Evolutionary conservation across 345 rosid species (phyloP).

Genomic region (Capsella bursapastoris): DNA sequence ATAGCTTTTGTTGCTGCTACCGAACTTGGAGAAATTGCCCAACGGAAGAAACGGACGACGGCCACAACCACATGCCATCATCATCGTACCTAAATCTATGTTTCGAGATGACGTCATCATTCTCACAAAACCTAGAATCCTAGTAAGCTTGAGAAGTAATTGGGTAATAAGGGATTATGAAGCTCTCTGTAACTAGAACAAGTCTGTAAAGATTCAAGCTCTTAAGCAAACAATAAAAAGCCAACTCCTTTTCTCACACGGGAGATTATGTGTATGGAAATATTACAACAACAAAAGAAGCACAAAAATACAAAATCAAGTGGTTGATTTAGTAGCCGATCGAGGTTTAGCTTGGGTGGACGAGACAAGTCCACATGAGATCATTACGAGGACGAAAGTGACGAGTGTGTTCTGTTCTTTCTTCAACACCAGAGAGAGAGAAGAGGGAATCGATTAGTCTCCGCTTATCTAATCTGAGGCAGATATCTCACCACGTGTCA

Average conservation of each 20-base stretch:
- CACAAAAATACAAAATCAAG: conserved; percentile 1
- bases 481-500: conserved; percentile 16
- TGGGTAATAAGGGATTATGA: neutral
- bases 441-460: conserved; percentile 19
- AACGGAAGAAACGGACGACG: conserved; percentile 2
- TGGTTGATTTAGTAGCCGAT: conserved; percentile 26
- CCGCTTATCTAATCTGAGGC: conserved; percentile 6
- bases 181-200: neutral
- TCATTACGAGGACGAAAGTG: neutral
- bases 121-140: conserved; percentile 47
- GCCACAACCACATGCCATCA: conserved; percentile 58
- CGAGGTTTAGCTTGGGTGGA: conserved; percentile 37
- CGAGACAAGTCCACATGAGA: conserved; percentile 42
- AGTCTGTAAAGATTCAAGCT: neutral
- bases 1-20: conserved; percentile 35
- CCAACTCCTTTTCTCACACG: neutral
- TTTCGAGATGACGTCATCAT: conserved; percentile 72
- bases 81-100: conserved; percentile 64
- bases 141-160: neutral
- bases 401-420: neutral
- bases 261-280: conserved; percentile 5
- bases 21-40: conserved; percentile 36
- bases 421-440: neutral
- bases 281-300: neutral
- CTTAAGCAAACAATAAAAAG: neutral